Percentiles rank a stretch among this genome's conserved stretches.
Conservation (phyloP, 495 filamentous ascomycete species). For the Aspergillus nanangensis region DNA sequence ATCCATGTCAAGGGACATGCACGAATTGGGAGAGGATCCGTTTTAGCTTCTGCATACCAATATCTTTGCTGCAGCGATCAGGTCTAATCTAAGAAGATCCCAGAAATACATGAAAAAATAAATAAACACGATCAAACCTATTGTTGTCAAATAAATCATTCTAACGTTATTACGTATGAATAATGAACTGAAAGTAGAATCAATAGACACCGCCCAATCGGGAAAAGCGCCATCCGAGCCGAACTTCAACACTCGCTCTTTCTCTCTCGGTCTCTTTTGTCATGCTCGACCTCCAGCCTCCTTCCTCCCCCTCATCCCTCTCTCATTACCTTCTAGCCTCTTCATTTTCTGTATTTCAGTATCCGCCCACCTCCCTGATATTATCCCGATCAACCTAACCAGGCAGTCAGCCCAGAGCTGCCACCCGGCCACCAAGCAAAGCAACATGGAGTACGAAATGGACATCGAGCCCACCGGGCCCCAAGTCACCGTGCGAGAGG, state of each 20-base stretch:
- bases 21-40: constrained; percentile 1
- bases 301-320: background rate
- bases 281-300: background rate
- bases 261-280: constrained; percentile 3
- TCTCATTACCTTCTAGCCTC: background rate
- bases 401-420: constrained; percentile 23
- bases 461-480: constrained; percentile 62
- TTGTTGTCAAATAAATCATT: too few relatives aligned
- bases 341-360: background rate
- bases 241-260: constrained; percentile 1
- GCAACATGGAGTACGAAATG: constrained; percentile 69
- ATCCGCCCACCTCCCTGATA: too few relatives aligned
- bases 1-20: background rate
- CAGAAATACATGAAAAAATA: too few relatives aligned
- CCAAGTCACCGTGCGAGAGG: constrained; percentile 67
- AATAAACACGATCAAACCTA: background rate
- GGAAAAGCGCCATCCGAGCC: constrained; percentile 24
- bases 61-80: background rate
- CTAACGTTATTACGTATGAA: too few relatives aligned
- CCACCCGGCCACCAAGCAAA: too few relatives aligned
- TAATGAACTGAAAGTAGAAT: too few relatives aligned
- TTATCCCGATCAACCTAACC: constrained; percentile 2
- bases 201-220: constrained; percentile 19
- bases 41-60: constrained; percentile 11
- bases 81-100: too few relatives aligned